A percentile compares a stretch with the other conserved stretches of the same genome.
These are phyloP conservation scores for Neocatenulostroma microsporum DNA, from an alignment of 2,329 filamentous ascomycete genomes.

Conservation along the genomic window DNA sequence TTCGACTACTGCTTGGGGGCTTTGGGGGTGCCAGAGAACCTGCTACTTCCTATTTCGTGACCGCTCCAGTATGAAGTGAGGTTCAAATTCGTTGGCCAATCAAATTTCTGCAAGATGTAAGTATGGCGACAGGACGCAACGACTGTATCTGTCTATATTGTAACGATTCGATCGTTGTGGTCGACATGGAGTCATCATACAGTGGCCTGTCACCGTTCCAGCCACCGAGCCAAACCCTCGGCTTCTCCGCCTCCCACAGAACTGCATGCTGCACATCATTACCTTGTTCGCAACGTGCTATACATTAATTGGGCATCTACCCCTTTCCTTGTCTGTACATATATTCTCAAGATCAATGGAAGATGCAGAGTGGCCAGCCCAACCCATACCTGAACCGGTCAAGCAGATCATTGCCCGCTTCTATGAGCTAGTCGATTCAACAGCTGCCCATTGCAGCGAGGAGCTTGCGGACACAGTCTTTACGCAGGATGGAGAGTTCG, in stretches of 20 bases:
- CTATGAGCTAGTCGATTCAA: constrained; percentile 6
- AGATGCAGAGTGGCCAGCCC: constrained; percentile 6
- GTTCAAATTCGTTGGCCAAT: too few relatives aligned
- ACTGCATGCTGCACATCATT: not conserved
- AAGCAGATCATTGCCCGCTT: constrained; percentile 8
- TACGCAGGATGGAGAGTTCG: constrained; percentile 6
- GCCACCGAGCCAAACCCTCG: not conserved
- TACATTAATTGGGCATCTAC: too few relatives aligned
- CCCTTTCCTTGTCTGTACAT: not conserved
- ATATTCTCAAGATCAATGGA: constrained; percentile 6
- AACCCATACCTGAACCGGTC: constrained; percentile 6
- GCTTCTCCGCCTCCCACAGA: too few relatives aligned
- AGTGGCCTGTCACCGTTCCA: not conserved
- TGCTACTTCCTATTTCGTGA: too few relatives aligned
- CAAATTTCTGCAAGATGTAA: too few relatives aligned
- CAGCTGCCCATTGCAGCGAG: not conserved
- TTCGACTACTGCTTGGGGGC: too few relatives aligned
- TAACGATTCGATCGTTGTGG: too few relatives aligned
- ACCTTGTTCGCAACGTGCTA: not conserved
- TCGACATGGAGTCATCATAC: not conserved
- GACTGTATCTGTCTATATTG: too few relatives aligned
- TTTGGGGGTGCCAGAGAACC: too few relatives aligned
- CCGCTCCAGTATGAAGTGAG: too few relatives aligned
- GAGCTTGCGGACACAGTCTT: constrained; percentile 6
- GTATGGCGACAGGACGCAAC: too few relatives aligned